Percentiles rank a stretch among this genome's conserved stretches.
Conservation (phyloP, 2,329 filamentous ascomycete genomes). For the Fusarium sacchari region DNA sequence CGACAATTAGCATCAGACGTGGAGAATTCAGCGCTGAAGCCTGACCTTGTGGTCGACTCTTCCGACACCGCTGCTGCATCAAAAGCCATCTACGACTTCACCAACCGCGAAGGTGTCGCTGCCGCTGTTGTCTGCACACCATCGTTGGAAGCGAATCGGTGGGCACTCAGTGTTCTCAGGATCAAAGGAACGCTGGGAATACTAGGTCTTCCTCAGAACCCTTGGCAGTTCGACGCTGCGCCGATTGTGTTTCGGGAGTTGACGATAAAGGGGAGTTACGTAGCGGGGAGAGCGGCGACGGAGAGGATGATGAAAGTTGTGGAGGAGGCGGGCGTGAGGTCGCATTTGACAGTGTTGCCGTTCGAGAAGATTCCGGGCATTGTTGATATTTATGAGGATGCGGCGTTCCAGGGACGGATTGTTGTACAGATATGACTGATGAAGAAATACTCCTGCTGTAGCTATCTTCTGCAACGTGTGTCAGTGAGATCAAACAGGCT, state of each 20-base stretch:
- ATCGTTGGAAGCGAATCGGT: conserved; percentile 5
- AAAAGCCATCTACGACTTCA: conserved; percentile 2
- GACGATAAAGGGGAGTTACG: not conserved
- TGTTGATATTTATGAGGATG: conserved; percentile 6
- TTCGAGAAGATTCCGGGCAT: conserved; percentile 2
- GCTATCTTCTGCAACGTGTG: no score
- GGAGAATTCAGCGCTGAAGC: not conserved
- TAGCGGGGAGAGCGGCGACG: not conserved
- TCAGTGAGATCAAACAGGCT: not conserved
- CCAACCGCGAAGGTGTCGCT: not conserved
- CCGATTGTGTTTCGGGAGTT: conserved; percentile 10
- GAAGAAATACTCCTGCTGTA: not conserved
- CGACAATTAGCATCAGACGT: conserved; percentile 2
- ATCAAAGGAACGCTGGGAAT: conserved; percentile 6
- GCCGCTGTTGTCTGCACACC: conserved; percentile 3
- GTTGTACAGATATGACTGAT: not conserved
- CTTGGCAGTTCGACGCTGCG: conserved; percentile 12
- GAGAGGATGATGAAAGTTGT: conserved; percentile 10
- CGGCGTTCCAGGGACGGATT: conserved; percentile 5
- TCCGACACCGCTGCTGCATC: not conserved
- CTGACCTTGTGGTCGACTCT: conserved; percentile 4
- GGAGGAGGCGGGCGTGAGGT: conserved; percentile 4
- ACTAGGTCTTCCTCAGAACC: not conserved
- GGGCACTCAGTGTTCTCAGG: not conserved
- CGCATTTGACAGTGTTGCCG: conserved; percentile 4